These are phyloP conservation scores for Phlyctochytrium bullatum DNA, from an alignment of 192 early-diverging fungal genomes.

Conservation along the genomic window DNA sequence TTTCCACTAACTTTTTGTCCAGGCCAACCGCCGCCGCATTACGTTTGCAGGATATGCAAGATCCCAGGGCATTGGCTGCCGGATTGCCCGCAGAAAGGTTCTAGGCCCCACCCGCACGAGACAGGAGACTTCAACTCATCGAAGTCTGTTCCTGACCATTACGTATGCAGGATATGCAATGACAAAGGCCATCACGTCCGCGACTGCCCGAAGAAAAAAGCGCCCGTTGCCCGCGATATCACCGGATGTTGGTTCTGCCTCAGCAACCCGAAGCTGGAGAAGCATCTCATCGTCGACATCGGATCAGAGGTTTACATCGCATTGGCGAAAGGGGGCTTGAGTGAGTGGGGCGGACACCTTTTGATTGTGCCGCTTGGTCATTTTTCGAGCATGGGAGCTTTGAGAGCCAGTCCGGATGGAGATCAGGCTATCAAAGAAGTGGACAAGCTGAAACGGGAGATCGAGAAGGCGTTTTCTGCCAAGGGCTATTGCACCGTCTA, in stretches of 20 bases:
- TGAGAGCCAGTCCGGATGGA: conserved; percentile 25
- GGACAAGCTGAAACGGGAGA: conserved; percentile 11
- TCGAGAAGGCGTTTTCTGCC: conserved; percentile 15
- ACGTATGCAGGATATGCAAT: conserved; percentile 51
- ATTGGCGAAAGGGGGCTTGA: conserved; percentile 84
- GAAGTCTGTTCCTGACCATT: conserved; percentile 42
- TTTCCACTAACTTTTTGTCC: no score
- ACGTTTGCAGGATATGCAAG: conserved; percentile 51
- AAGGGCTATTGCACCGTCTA: conserved; percentile 62
- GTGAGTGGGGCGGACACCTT: conserved; percentile 78
- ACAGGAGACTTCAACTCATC: no score
- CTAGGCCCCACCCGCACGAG: conserved; percentile 21
- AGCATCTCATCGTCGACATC: conserved; percentile 86
- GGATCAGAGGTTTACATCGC: conserved; percentile 79
- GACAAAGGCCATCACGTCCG: conserved; percentile 49
- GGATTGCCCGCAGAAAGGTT: conserved; percentile 40
- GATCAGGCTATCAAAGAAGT: conserved; percentile 34
- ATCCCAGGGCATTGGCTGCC: conserved; percentile 50
- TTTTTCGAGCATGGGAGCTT: conserved; percentile 14
- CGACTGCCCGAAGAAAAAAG: conserved; percentile 41
- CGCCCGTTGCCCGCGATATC: background rate
- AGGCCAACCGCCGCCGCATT: conserved; percentile 35
- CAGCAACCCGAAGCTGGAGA: conserved; percentile 82
- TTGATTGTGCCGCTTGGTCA: conserved; percentile 71
- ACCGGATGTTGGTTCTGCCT: conserved; percentile 94